These are phyloP conservation scores for Corymbia calophylla DNA, from an alignment of 441 rosid genomes.

Conservation along the genomic window DNA sequence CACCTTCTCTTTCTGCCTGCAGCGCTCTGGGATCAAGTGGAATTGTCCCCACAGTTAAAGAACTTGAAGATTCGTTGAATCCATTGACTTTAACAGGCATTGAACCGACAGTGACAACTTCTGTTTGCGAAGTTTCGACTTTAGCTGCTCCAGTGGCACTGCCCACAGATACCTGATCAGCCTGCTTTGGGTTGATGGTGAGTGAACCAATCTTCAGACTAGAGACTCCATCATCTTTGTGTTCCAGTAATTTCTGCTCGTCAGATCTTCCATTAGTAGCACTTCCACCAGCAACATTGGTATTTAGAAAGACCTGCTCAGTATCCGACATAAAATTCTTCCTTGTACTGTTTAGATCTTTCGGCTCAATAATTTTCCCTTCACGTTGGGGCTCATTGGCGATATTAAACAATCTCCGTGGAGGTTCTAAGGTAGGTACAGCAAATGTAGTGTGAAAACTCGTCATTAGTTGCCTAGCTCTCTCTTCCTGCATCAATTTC, in stretches of 20 bases:
- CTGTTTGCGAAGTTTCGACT: slow-evolving; percentile 6
- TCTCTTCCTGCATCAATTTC: slow-evolving; percentile 77
- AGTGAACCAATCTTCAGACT: slow-evolving; percentile 34
- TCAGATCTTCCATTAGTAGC: slow-evolving; percentile 3
- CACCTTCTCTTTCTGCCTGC: slow-evolving; percentile 18
- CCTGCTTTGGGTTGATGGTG: slow-evolving; percentile 27
- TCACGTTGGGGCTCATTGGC: slow-evolving; percentile 13
- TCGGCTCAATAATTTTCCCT: slow-evolving; percentile 16
- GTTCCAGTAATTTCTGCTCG: slow-evolving; percentile 3
- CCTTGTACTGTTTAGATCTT: slow-evolving; percentile 10
- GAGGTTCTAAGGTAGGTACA: slow-evolving; percentile 27
- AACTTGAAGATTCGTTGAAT: slow-evolving; percentile 31
- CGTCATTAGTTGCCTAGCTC: slow-evolving; percentile 35
- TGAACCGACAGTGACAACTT: slow-evolving; percentile 53
- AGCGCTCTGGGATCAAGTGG: slow-evolving; percentile 46
- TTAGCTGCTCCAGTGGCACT: slow-evolving; percentile 5
- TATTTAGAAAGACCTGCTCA: slow-evolving; percentile 9
- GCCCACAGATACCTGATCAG: slow-evolving; percentile 6
- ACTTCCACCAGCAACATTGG: slow-evolving; percentile 10
- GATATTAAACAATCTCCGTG: slow-evolving; percentile 11
- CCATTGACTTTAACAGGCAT: slow-evolving; percentile 62
- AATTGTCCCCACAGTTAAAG: slow-evolving; percentile 51
- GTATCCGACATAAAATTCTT: slow-evolving; percentile 14
- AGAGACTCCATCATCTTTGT: slow-evolving; percentile 13
- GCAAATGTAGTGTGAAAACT: slow-evolving; percentile 34